Evolutionary conservation across 2,329 filamentous ascomycete species (phyloP), one percentile per base, ranked within the genome.

Genomic region (Ceratocystis huliohia): DNA sequence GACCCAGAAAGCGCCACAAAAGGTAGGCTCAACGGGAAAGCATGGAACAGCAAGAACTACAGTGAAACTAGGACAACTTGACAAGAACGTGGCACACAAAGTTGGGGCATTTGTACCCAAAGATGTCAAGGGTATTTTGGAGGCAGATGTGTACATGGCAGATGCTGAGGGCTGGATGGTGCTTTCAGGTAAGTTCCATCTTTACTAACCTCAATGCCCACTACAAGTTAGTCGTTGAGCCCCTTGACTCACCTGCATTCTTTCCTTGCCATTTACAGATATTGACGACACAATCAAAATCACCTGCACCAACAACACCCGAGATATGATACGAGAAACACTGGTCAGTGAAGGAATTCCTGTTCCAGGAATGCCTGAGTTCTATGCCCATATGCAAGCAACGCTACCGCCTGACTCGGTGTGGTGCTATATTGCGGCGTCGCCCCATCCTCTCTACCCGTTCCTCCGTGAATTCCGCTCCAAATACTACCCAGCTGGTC

Each of bases 231-330:
- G 10, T 41, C 37, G 37, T 41, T 41, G 3, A 41, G 10, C 13
- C 37, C 13, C 10, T 17, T 57, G 48, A 20, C 70, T 72, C 67
- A 73, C 63, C 53, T 28, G 28, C 20, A n/a, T 13, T 56, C 33
- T 15, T 53, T 15, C 17, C 45, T 44, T 62, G 8, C n/a, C 22
- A 13, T 17, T 15, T 13, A 28, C 41, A 86, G 93, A 97, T 72
- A 84, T 97, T 70, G 94, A 97, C 73, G 93, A 97, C 75, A 96
- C 92, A 0, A 96, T 97, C 79, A 96, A 97, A 76, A 79, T 92
- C 70, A 96, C 93, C 0, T 81, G 88, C 74, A 96, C 93, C 0
- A 84, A 86, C 56, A 87, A 89, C 63, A 86, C 91, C 0, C 81
- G 88, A 6, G 90, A 91, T 2, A 93, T 96, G 71, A 78, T 97